Evolutionary conservation across 345 rosid species (phyloP), one percentile per base, ranked within the genome.

Genomic region (Hibiscus syriacus): DNA sequence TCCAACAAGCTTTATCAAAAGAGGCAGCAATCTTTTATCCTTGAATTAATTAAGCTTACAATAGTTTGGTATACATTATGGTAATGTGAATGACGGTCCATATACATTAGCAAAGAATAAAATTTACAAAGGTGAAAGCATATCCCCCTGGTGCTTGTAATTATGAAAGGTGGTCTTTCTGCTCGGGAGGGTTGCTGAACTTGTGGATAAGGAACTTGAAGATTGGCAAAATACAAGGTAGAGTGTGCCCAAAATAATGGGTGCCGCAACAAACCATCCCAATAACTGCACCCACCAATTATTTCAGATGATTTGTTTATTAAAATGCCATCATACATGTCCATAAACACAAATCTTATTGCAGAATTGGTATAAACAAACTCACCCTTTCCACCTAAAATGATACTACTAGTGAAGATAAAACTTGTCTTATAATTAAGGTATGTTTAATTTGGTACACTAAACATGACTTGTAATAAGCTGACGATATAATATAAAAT

Each of bases 201-300:
- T 79, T 86, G 72, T 53, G 77, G 25, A 88, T 80, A 79, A 88
- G 61, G 38, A 84, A 10, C 81, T 83, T 84, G 83, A 84, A 84
- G 69, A 80, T 72, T 0, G 95, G 95, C 53, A 84, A 77, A 81
- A 74, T 64, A 86, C 8, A 8, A 78, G 13, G 72, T 79, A 81
- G 46, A 86, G 85, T 9, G 57, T 67, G 20, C 69, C 81, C 73
- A 86, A 23, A 55, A 84, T 74, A 63, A 85, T 68, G 27, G 92
- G 92, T 12, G 86, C 80, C 1, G 90, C 88, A 1, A 88, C 82
- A 36, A 82, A 75, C 95, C 92, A 88, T 72, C 95, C 95, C 73
- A 86, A 32, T 78, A 88, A 64, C 95, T 88, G 90, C 84, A 72
- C 22, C n/a, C 74, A 64, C 65, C 39, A 26, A 61, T 50, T 14